A percentile compares a stretch with the other conserved stretches of the same genome.
Evolutionary conservation across 208 protist genomes (phyloP).

Genomic region (Kentomonas sorsogonicus): DNA sequence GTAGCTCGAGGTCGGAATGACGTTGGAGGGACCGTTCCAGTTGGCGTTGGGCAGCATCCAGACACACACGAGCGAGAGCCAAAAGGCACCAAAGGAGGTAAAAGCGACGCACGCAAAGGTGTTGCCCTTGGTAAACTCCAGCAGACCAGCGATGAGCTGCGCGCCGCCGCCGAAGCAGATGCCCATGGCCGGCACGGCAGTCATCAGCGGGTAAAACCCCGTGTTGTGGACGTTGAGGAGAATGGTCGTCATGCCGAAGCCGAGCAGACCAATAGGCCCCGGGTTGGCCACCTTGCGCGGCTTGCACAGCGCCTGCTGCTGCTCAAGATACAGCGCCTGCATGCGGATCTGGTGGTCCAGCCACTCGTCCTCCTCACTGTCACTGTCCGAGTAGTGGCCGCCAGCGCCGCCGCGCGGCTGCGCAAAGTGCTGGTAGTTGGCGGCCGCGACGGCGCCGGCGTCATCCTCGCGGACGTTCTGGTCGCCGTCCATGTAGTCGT

Average conservation of each 20-base stretch:
- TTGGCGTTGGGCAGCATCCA: constrained; percentile 9
- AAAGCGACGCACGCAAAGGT: constrained; percentile 3
- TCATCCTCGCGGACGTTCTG: constrained; percentile 12
- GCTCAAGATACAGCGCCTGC: too few species aligned
- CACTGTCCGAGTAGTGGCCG: constrained; percentile 20
- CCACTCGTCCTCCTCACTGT: constrained; percentile 13
- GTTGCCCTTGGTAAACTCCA: constrained; percentile 3
- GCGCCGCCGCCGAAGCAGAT: constrained; percentile 2
- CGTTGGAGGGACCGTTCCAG: not conserved
- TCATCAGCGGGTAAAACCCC: not conserved
- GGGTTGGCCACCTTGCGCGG: constrained; percentile 16
- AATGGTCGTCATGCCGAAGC: not conserved
- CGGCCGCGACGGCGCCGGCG: not conserved
- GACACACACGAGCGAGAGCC: constrained; percentile 19
- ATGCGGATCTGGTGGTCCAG: constrained; percentile 23
- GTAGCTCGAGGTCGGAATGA: constrained; percentile 12
- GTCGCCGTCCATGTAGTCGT: constrained; percentile 26
- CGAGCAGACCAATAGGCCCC: not conserved
- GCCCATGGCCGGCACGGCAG: not conserved
- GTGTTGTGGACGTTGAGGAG: constrained; percentile 4
- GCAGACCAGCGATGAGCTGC: not conserved
- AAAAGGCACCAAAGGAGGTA: constrained; percentile 6
- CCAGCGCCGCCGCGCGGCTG: not conserved
- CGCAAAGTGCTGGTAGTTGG: not conserved
- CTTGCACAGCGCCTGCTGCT: too few species aligned